Conservation (phyloP, 768 basidiomycete species). For the Russula sp. region DNA sequence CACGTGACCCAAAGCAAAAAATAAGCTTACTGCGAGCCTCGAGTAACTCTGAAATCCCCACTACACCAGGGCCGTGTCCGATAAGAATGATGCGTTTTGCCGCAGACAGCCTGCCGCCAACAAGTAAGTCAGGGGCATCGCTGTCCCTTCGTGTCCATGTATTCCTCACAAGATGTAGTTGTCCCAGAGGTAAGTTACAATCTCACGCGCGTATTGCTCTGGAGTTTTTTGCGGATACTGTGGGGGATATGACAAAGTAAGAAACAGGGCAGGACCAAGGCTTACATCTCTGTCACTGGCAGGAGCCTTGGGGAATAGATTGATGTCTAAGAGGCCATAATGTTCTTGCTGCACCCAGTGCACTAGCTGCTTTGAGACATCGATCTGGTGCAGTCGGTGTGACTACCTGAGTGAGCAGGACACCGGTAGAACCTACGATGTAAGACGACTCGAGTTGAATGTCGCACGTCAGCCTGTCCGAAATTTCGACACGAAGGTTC, state of each 20-base stretch:
- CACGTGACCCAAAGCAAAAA: neutral
- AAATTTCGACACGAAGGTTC: conserved; percentile 79
- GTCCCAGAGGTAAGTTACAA: conserved; percentile 90
- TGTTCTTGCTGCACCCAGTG: conserved; percentile 63
- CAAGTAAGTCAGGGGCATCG: neutral
- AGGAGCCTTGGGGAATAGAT: conserved; percentile 56
- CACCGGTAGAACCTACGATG: conserved; percentile 45
- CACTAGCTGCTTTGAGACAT: conserved; percentile 75
- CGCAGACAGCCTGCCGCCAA: conserved; percentile 52
- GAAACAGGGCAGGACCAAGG: neutral
- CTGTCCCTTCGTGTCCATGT: neutral
- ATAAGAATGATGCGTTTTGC: conserved; percentile 73
- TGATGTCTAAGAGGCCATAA: conserved; percentile 81
- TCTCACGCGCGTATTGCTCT: conserved; percentile 42
- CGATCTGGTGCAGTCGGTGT: conserved; percentile 51
- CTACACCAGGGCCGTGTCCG: conserved; percentile 83
- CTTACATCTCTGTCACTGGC: conserved; percentile 20
- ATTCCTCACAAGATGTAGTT: conserved; percentile 79
- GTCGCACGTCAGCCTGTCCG: conserved; percentile 64
- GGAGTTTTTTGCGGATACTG: conserved; percentile 24
- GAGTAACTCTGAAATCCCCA: conserved; percentile 68
- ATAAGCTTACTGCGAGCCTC: conserved; percentile 54
- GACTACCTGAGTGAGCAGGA: neutral
- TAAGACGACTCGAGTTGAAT: conserved; percentile 78
- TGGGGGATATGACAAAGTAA: neutral